Evolutionary conservation across 2,329 filamentous ascomycete species (phyloP).

Genomic region (Diaporthe sp.): DNA sequence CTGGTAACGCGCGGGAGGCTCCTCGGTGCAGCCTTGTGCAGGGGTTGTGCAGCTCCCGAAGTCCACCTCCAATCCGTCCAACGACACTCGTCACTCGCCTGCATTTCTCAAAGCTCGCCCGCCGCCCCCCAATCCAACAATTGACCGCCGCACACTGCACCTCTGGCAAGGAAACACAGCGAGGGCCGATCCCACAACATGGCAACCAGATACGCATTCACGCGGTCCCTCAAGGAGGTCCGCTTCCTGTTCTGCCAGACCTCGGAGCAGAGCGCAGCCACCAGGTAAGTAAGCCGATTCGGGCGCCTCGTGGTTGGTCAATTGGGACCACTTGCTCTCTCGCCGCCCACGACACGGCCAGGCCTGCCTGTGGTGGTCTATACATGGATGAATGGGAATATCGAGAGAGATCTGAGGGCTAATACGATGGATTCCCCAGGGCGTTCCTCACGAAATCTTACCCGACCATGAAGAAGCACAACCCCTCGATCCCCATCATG

Average conservation of each 20-base stretch:
- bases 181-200: constrained; percentile 64
- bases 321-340: background rate
- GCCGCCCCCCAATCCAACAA: constrained; percentile 42
- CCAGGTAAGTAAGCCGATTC: constrained; percentile 73
- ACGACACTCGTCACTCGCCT: constrained; percentile 16
- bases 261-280: constrained; percentile 88
- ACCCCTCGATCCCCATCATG: constrained; percentile 93
- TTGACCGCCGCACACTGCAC: constrained; percentile 42
- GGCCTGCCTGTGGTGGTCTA: background rate
- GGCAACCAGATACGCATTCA: constrained; percentile 94
- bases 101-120: constrained; percentile 1
- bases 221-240: constrained; percentile 90
- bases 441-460: constrained; percentile 92
- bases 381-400: background rate
- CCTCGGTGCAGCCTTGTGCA: constrained; percentile 12
- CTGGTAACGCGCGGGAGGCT: background rate
- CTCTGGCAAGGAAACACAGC: background rate
- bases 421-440: constrained; percentile 61
- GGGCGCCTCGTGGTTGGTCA: constrained; percentile 31
- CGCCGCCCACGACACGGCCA: background rate
- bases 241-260: constrained; percentile 98
- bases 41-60: constrained; percentile 26
- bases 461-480: constrained; percentile 99
- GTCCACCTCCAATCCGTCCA: constrained; percentile 10
- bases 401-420: background rate